Evolutionary conservation across 2,329 filamentous ascomycete species (phyloP), one percentile per base, ranked within the genome.

Genomic region (Lachnellula occidentalis): DNA sequence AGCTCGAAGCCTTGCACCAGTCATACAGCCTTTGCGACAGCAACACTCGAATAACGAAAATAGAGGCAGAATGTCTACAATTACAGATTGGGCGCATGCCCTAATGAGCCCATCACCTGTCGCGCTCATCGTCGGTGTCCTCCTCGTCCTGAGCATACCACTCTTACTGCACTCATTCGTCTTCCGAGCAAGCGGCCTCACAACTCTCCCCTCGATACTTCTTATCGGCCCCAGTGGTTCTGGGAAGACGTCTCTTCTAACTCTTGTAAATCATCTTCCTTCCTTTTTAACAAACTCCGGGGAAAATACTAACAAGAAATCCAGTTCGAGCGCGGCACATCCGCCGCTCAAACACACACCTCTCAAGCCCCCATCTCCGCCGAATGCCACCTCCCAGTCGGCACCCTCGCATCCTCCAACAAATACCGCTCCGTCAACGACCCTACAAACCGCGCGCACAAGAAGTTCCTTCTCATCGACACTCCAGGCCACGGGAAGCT

Each of bases 401-500:
- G 72, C 12, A 73, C 77, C 12, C 71, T 73, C 8, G 75, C 82
- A 9, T 74, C 74, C 21, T 84, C 82, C 27, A 78, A 84, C 55
- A 77, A 78, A 64, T 89, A 83, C 71, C 82, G 86, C 61, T 86
- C 83, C 43, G 72, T 76, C 24, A 82, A 86, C 66, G 86, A 89
- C 67, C 79, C 81, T 22, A 78, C 82, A 9, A 73, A 73, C 48
- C 71, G 75, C 58, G 63, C 71, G 3, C 83, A 87, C 68, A 84
- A 81, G 61, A 87, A 84, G 68, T 89, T 94, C 69, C 75, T 88
- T 41, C 75, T 97, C 34, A 75, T 89, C 67, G 94, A 99, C 74
- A 97, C 92, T 1, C 94, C 94, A 0, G 94, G 94, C 39, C 94
- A 99, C 74, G 91, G 90, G 65, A 99, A 99, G 74, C 83, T 99